phyloP scores from a whole-genome alignment of 345 rosid species.

The Boechera divaricarpa region DNA sequence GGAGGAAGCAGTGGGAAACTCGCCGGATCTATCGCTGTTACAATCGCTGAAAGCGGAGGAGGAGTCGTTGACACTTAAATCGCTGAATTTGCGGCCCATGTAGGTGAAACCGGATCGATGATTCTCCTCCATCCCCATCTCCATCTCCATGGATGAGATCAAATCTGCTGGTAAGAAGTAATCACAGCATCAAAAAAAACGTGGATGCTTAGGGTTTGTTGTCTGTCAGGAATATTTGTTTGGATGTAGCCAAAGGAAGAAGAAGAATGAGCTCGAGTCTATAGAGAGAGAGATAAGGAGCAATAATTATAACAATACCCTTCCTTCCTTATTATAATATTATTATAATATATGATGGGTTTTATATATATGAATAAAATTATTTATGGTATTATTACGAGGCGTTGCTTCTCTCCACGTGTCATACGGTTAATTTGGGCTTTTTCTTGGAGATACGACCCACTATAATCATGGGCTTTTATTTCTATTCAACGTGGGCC shows the following conservation, averaged over 20 bases:
- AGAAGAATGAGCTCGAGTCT: neutral
- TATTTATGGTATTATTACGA: neutral
- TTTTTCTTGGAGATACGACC: neutral
- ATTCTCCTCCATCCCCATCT: constrained; percentile 59
- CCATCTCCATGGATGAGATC: constrained; percentile 46
- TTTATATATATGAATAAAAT: no score
- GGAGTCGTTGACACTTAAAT: constrained; percentile 48
- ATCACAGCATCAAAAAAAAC: neutral
- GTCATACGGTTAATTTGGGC: constrained; percentile 1
- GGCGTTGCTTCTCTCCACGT: constrained; percentile 5
- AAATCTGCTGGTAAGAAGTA: neutral
- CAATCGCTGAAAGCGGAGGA: constrained; percentile 92
- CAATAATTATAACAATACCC: neutral
- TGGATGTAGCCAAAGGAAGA: constrained; percentile 21
- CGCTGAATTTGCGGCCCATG: constrained; percentile 53
- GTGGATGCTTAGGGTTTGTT: constrained; percentile 38
- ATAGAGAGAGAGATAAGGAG: constrained; percentile 2
- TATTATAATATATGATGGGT: no score
- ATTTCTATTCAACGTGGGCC: neutral
- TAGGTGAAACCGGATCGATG: constrained; percentile 45
- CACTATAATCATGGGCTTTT: constrained; percentile 1
- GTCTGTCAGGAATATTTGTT: constrained; percentile 39
- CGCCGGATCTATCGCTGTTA: constrained; percentile 96
- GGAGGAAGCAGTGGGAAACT: constrained; percentile 68
- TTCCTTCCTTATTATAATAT: neutral